phyloP scores from a whole-genome alignment of 805 yeast genomes.

The Clavispora fructus region DNA sequence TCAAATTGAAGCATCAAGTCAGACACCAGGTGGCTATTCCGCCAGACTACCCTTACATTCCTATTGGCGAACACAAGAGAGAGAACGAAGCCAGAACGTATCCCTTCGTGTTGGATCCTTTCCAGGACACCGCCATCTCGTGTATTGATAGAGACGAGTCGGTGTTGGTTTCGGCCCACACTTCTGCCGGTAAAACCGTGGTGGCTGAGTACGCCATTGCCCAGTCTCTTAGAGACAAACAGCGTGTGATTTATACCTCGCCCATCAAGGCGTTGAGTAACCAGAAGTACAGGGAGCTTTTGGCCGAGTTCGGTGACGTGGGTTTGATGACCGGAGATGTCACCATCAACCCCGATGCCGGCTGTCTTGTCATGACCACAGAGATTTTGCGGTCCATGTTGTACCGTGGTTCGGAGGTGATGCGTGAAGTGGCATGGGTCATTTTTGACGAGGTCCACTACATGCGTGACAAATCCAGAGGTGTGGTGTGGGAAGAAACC shows the following conservation, averaged over 20 bases:
- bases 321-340: constrained; percentile 99
- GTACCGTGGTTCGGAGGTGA: constrained; percentile 94
- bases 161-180: constrained; percentile 94
- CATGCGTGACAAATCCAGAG: constrained; percentile 96
- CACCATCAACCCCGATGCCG: constrained; percentile 96
- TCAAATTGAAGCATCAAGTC: constrained; percentile 84
- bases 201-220: constrained; percentile 98
- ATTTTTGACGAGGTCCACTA: constrained; percentile 97
- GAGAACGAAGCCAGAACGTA: constrained; percentile 76
- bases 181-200: constrained; percentile 96
- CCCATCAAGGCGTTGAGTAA: constrained; percentile 94
- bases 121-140: constrained; percentile 94
- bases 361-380: constrained; percentile 97
- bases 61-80: constrained; percentile 84
- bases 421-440: constrained; percentile 99
- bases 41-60: constrained; percentile 80
- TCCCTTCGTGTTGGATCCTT: constrained; percentile 92
- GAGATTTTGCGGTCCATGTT: constrained; percentile 96
- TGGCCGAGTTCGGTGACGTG: constrained; percentile 92
- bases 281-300: constrained; percentile 87
- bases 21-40: constrained; percentile 98
- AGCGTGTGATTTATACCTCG: constrained; percentile 90
- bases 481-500: constrained; percentile 99
- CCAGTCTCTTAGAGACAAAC: constrained; percentile 84
- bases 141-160: constrained; percentile 94